Percentiles rank a stretch among this genome's conserved stretches.
These are phyloP conservation scores for Botrytis hyacinthi DNA, from an alignment of 2,329 filamentous ascomycete genomes.

Conservation along the genomic window DNA sequence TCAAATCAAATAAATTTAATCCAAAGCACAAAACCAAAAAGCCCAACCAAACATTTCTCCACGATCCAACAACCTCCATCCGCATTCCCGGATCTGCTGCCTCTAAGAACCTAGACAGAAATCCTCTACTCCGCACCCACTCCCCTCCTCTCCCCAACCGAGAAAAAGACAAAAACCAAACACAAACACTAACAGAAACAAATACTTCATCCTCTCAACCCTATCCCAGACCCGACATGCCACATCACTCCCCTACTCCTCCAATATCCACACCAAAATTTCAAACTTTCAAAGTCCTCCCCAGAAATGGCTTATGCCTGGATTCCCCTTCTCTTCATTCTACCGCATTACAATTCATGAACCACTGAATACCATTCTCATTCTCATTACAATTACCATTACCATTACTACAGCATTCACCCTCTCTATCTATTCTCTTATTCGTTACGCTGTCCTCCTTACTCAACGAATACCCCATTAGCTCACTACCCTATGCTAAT, in stretches of 20 bases:
- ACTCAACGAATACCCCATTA: neutral
- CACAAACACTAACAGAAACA: neutral
- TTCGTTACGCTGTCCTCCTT: neutral
- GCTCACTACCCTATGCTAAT: neutral
- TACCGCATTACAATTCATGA: rapidly evolving
- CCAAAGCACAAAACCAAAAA: no score
- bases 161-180: no score
- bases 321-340: neutral
- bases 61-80: no score
- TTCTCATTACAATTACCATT: neutral
- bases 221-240: neutral
- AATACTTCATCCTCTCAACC: neutral
- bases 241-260: neutral
- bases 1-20: no score
- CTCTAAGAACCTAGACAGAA: neutral
- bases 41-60: no score
- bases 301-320: no score
- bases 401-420: neutral
- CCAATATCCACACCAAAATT: neutral
- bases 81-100: no score
- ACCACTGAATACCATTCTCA: neutral
- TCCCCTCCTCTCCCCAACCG: neutral
- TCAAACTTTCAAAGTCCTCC: neutral
- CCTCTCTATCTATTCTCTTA: no score
- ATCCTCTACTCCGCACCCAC: no score